Evolutionary conservation across 805 yeast species (phyloP), one percentile per base, ranked within the genome.

Genomic region (Monosporozyma servazzii): DNA sequence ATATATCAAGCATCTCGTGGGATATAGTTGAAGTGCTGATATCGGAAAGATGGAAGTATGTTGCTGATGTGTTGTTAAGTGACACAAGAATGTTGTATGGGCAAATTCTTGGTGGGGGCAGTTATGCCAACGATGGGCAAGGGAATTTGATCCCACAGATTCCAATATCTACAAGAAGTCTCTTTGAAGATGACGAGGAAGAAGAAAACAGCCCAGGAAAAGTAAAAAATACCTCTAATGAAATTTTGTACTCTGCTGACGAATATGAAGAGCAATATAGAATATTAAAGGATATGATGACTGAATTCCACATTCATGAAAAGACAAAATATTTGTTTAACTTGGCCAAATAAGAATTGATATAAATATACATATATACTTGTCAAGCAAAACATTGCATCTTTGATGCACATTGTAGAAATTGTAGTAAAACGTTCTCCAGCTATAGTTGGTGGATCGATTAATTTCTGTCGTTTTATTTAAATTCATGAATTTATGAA

Each of bases 1-100:
- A 70, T 49, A 65, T 66, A 2, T 65, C 66, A 29, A 48, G 63
- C 33, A 66, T 68, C 1, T 66, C 70, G 0, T 66, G 64, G 2
- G 65, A 59, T 36, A 65, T 67, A 3, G 61, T 58, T 45, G 52
- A 51, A 1, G 53, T 56, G 3, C 43, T 68, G 25, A 54, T 56
- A 21, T 56, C 57, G 23, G 53, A 57, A 15, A 55, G 53, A 8
- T 68, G 71, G 71, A 50, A 47, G 15, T 59, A 53, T 52, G 60
- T 65, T 37, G 52, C 65, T 1, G 61, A 64, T 20, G 66, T 63
- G 30, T 59, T 67, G 15, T 52, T 67, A 46, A 60, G 56, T 51
- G 67, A 61, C 50, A 66, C 66, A n/a, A 65, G 68, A 49, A 51
- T 60, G 20, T 66, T 68, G 71, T 67, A 65, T 49, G 63, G 68